phyloP scores from a whole-genome alignment of 179 eudicot genomes.

The Amaranthus tricolor region DNA sequence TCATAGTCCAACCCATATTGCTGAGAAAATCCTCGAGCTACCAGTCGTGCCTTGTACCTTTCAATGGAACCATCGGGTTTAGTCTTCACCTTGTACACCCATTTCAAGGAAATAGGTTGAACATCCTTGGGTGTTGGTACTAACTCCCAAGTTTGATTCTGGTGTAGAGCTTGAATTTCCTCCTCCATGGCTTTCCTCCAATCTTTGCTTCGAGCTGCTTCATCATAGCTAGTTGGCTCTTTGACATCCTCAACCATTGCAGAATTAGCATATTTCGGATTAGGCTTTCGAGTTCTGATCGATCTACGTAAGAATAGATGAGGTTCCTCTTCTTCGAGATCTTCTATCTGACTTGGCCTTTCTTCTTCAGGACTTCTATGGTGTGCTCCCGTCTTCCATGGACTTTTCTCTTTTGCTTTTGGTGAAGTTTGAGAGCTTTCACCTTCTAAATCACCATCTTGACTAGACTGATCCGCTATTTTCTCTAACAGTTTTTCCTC shows the following conservation, averaged over 20 bases:
- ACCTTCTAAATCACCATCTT: neutral
- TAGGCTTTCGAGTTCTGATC: neutral
- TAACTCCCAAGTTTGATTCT: too few species aligned
- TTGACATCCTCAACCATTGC: neutral
- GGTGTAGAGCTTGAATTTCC: too few species aligned
- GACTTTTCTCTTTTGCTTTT: neutral
- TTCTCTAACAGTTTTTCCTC: neutral
- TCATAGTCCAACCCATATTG: too few species aligned
- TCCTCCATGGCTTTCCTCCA: neutral
- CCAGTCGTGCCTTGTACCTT: too few species aligned
- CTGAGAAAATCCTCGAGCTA: too few species aligned
- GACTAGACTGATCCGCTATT: neutral
- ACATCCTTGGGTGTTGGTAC: too few species aligned
- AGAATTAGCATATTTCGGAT: conserved; percentile 10
- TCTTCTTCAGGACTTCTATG: neutral
- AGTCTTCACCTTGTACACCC: too few species aligned
- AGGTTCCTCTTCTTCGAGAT: neutral
- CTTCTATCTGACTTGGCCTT: neutral
- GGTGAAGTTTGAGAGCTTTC: neutral
- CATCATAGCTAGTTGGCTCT: neutral
- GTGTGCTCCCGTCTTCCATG: conserved; percentile 3
- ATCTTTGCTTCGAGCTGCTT: conserved; percentile 1
- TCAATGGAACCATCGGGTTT: too few species aligned
- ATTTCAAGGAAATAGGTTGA: too few species aligned
- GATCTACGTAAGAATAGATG: neutral